Conservation (phyloP, 2,329 filamentous ascomycete species). For the Cladobotryum mycophilum region DNA sequence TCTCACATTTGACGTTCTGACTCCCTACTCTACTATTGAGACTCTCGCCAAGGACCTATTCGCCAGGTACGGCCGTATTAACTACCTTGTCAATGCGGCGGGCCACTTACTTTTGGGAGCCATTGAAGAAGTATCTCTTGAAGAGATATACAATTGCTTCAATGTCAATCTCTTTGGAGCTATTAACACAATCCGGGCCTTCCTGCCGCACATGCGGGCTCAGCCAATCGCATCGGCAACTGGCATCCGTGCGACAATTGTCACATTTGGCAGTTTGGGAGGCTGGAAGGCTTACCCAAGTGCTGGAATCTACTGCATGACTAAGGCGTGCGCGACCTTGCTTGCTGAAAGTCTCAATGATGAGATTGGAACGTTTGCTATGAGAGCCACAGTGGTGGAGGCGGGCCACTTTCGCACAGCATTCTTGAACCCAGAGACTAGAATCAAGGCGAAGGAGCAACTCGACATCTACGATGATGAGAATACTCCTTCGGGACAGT, state of each 20-base stretch:
- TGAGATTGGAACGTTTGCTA: conserved; percentile 41
- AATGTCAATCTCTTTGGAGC: conserved; percentile 50
- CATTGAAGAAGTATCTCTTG: conserved; percentile 32
- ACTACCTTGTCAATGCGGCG: conserved; percentile 43
- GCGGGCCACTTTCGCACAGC: conserved; percentile 49
- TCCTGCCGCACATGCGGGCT: conserved; percentile 41
- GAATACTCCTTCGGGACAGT: conserved; percentile 22
- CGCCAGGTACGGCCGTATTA: conserved; percentile 32
- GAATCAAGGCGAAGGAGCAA: conserved; percentile 21
- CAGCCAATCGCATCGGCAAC: conserved; percentile 21
- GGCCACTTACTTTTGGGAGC: conserved; percentile 39
- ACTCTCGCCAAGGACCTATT: conserved; percentile 28
- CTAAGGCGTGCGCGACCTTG: conserved; percentile 41
- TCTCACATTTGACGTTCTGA: conserved; percentile 42
- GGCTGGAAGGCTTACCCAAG: conserved; percentile 35
- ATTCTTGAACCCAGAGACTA: conserved; percentile 35
- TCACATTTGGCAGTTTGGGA: conserved; percentile 41
- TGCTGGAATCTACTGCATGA: conserved; percentile 35
- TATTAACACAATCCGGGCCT: conserved; percentile 42
- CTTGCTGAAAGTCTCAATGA: conserved; percentile 36
- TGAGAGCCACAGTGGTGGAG: conserved; percentile 38
- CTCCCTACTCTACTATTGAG: conserved; percentile 29
- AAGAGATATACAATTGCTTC: conserved; percentile 35
- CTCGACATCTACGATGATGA: conserved; percentile 28
- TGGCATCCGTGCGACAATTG: conserved; percentile 25